phyloP scores from a whole-genome alignment of 768 basidiomycete genomes.

The Inosperma sp. region DNA sequence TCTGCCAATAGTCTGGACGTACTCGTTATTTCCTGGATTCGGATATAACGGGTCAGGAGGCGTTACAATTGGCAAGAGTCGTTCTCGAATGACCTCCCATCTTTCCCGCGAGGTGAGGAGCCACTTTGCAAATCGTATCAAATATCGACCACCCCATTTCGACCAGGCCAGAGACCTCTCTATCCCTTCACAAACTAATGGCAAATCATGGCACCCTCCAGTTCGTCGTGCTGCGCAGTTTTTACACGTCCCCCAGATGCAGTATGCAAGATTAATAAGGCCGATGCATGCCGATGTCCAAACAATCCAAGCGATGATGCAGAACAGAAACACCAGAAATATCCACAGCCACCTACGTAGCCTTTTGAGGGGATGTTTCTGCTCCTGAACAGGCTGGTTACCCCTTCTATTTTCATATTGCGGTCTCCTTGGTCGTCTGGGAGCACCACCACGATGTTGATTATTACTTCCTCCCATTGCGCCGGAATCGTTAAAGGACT shows the following conservation, averaged over 20 bases:
- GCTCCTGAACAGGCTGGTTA: too few species aligned
- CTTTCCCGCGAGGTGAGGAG: not conserved
- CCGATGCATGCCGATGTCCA: not conserved
- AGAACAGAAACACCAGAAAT: not conserved
- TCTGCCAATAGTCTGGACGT: not conserved
- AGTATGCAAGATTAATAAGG: not conserved
- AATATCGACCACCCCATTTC: not conserved
- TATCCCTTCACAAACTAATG: not conserved
- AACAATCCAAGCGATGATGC: not conserved
- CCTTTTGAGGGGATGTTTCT: too few species aligned
- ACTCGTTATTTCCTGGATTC: not conserved
- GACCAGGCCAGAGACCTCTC: not conserved
- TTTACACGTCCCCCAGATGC: not conserved
- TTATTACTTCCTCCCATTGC: too few species aligned
- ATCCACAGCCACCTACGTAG: not conserved
- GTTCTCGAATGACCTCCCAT: not conserved
- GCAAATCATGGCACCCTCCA: not conserved
- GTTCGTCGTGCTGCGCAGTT: not conserved
- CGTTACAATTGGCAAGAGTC: not conserved
- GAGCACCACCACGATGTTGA: too few species aligned
- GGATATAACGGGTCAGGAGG: not conserved
- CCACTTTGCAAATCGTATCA: not conserved
- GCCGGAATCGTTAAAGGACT: too few species aligned
- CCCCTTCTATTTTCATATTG: too few species aligned
- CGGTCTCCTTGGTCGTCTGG: too few species aligned